These are phyloP conservation scores for Lolium perenne DNA, from an alignment of 176 grass and related monocot genomes.

Conservation along the genomic window DNA sequence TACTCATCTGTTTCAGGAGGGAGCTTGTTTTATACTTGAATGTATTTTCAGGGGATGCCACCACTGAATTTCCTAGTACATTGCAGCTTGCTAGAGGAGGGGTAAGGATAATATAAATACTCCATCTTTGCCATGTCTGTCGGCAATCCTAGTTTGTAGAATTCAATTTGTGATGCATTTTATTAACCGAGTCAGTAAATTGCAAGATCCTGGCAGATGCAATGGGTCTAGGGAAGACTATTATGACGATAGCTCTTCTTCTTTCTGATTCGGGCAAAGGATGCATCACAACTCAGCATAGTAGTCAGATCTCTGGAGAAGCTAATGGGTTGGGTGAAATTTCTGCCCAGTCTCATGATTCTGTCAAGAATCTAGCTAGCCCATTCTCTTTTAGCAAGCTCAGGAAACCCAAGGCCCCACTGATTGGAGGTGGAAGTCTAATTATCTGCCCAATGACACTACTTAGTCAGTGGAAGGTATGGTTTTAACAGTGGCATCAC, in stretches of 20 bases:
- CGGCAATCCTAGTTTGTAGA: conserved; percentile 15
- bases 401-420: conserved; percentile 63
- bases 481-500: conserved; percentile 21
- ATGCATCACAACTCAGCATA: conserved; percentile 46
- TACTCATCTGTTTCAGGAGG: conserved; percentile 68
- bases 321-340: conserved; percentile 50
- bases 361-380: conserved; percentile 67
- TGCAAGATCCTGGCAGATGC: conserved; percentile 97
- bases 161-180: background rate
- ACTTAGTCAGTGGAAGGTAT: conserved; percentile 98
- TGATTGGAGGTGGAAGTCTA: conserved; percentile 79
- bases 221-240: conserved; percentile 97
- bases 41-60: conserved; percentile 86
- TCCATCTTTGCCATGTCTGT: conserved; percentile 29
- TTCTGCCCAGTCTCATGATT: conserved; percentile 47
- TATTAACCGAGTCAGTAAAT: conserved; percentile 47
- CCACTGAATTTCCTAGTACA: conserved; percentile 86
- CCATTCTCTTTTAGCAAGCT: conserved; percentile 77
- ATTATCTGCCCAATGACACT: conserved; percentile 97
- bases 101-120: conserved; percentile 63
- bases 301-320: conserved; percentile 57
- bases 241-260: conserved; percentile 97
- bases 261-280: conserved; percentile 82
- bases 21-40: conserved; percentile 82
- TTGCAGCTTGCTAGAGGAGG: conserved; percentile 90